These are phyloP conservation scores for Boletus tomentosulus DNA, from an alignment of 768 basidiomycete genomes.

Conservation along the genomic window DNA sequence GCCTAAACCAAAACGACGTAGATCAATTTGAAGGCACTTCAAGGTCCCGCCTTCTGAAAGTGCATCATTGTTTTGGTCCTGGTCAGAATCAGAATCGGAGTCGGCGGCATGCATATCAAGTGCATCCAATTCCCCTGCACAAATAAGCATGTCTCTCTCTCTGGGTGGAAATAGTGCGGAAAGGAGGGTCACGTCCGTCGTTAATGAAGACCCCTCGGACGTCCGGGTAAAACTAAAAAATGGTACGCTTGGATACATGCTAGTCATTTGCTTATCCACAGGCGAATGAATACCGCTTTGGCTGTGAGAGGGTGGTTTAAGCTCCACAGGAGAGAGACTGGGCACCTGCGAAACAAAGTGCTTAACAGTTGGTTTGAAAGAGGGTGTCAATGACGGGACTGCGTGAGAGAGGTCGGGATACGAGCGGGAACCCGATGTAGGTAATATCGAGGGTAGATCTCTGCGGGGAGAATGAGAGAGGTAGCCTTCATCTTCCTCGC, in stretches of 20 bases:
- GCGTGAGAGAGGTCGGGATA: conserved; percentile 38
- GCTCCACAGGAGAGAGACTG: conserved; percentile 27
- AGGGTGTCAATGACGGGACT: conserved; percentile 25
- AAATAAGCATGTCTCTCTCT: conserved; percentile 72
- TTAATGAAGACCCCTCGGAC: conserved; percentile 70
- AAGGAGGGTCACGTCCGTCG: conserved; percentile 64
- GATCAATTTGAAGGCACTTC: conserved; percentile 72
- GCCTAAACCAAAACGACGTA: conserved; percentile 70
- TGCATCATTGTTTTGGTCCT: conserved; percentile 34
- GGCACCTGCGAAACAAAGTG: conserved; percentile 34
- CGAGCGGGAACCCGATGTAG: conserved; percentile 39
- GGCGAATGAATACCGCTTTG: conserved; percentile 10
- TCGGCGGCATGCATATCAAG: conserved; percentile 38
- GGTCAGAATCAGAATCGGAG: conserved; percentile 35
- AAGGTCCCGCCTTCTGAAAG: conserved; percentile 39
- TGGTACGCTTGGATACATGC: conserved; percentile 37
- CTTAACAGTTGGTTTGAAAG: conserved; percentile 37
- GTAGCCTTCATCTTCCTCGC: conserved; percentile 48
- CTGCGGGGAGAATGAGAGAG: conserved; percentile 54
- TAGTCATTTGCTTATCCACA: conserved; percentile 12
- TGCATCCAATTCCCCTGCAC: conserved; percentile 62
- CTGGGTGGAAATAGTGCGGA: conserved; percentile 66
- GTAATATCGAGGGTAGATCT: conserved; percentile 34
- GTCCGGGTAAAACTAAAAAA: conserved; percentile 82
- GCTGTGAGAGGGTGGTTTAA: conserved; percentile 6